Evolutionary conservation across 257 asterid species (phyloP), one percentile per base, ranked within the genome.

Genomic region (Rauvolfia tetraphylla): DNA sequence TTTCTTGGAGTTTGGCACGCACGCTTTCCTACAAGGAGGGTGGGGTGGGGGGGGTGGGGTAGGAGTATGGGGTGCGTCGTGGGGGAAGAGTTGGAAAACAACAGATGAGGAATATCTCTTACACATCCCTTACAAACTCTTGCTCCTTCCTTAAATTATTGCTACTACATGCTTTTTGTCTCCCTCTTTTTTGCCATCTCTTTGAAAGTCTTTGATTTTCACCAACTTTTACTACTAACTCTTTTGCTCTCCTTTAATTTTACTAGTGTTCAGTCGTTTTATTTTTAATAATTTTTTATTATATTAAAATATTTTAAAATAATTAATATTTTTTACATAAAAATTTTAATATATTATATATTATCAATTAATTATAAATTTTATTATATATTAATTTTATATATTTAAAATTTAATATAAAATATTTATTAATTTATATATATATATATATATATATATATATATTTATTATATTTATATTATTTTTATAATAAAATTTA

Each of bases 141-240:
- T 74, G 79, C 85, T 78, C 63, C 83, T 76, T 82, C 78, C 87
- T 78, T 81, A 66, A 66, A 66, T 66, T 36, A 65, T 74, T 48
- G 46, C 63, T 75, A 79, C 72, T 41, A 84, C 85, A 87, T 89
- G 75, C 93, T 84, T 82, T 89, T 85, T 89, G 91, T 87, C 89
- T 80, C 85, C 83, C 81, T 71, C 80, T 13, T 41, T 75, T 79
- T 33, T 63, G 4, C 13, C 31, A 29, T 1, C 31, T 23, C 34
- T 57, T n/a, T 57, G 3, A n/a, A 54, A 20, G 29, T 5, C 22
- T 49, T 49, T 49, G 54, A 49, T 54, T 20, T 54, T 11, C 27
- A 54, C 11, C 27, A 22, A 18, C 61, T 15, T 54, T 5, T 23
- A 6, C 7, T 23, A n/a, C 65, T 10, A 25, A 57, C 70, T 31